Conservation (phyloP, 805 yeast species). For the Sugiyamaella marilandica region DNA sequence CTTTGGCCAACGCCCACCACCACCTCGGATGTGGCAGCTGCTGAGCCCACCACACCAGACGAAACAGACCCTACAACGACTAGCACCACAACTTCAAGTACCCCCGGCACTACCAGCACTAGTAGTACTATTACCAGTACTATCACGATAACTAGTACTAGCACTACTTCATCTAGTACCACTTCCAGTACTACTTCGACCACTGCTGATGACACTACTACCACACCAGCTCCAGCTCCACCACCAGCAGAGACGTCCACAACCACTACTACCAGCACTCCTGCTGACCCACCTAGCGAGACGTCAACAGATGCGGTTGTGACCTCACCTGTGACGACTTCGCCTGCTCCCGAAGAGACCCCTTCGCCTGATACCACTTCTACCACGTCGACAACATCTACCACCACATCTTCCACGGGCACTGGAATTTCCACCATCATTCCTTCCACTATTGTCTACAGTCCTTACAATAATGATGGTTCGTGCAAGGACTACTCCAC, state of each 20-base stretch:
- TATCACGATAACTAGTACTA: not conserved
- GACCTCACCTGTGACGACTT: conserved; percentile 22
- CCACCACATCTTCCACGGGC: conserved; percentile 15
- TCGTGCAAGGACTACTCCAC: conserved; percentile 57
- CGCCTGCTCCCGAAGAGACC: conserved; percentile 21
- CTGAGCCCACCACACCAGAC: conserved; percentile 15
- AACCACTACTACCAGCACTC: not conserved
- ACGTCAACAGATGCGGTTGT: conserved; percentile 28
- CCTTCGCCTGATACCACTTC: conserved; percentile 27
- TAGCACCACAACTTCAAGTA: conserved; percentile 17
- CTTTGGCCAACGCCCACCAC: conserved; percentile 21
- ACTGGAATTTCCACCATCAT: conserved; percentile 17
- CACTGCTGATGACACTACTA: conserved; percentile 26
- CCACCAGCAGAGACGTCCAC: conserved; percentile 7
- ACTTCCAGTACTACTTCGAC: conserved; percentile 21
- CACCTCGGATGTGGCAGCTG: conserved; percentile 21
- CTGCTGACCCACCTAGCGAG: conserved; percentile 16
- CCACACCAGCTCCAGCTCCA: conserved; percentile 33
- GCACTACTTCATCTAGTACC: not conserved
- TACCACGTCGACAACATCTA: conserved; percentile 23
- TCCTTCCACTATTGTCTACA: conserved; percentile 34
- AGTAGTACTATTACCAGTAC: conserved; percentile 20
- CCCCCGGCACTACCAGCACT: conserved; percentile 18
- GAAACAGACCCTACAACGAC: conserved; percentile 21
- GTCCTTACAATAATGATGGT: conserved; percentile 66